A percentile compares a stretch with the other conserved stretches of the same genome.
Conservation (phyloP, 2,329 filamentous ascomycete genomes). For the Colletotrichum sp. region DNA sequence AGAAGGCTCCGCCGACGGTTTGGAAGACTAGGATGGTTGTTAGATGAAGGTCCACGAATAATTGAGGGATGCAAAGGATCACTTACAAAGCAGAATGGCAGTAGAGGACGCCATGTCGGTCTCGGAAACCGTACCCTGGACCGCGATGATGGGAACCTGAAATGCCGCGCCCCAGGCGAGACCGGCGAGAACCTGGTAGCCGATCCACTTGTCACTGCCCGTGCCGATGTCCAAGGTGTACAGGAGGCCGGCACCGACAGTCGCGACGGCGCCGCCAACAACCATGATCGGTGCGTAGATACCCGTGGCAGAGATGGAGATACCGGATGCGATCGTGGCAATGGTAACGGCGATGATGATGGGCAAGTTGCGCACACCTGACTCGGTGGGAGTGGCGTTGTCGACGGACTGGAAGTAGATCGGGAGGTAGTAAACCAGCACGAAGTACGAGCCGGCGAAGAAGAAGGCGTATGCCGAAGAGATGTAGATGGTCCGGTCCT, state of each 20-base stretch:
- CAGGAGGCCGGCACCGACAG: slow-evolving; percentile 46
- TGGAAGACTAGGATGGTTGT: slow-evolving; percentile 42
- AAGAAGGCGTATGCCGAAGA: slow-evolving; percentile 46
- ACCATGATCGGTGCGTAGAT: slow-evolving; percentile 51
- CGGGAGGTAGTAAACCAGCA: slow-evolving; percentile 52
- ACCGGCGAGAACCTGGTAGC: slow-evolving; percentile 58
- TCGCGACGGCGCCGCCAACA: slow-evolving; percentile 46
- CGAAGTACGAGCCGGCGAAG: slow-evolving; percentile 47
- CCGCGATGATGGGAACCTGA: slow-evolving; percentile 57
- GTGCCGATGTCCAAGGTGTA: slow-evolving; percentile 45
- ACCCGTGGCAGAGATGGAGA: slow-evolving; percentile 41
- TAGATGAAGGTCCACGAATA: not conserved
- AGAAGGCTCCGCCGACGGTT: slow-evolving; percentile 55
- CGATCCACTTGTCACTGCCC: slow-evolving; percentile 51
- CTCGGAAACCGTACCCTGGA: slow-evolving; percentile 44
- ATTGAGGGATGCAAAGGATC: not conserved
- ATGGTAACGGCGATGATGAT: slow-evolving; percentile 49
- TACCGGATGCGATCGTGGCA: slow-evolving; percentile 43
- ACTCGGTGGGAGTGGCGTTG: slow-evolving; percentile 41
- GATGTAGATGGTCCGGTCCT: slow-evolving; percentile 40
- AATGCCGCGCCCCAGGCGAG: slow-evolving; percentile 49
- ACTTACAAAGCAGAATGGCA: slow-evolving; percentile 46
- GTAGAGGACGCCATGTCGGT: slow-evolving; percentile 51
- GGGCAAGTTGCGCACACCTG: slow-evolving; percentile 51
- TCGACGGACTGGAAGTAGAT: slow-evolving; percentile 52